Evolutionary conservation across 768 basidiomycete genomes (phyloP).

Genomic region (Pleurotus tuoliensis): DNA sequence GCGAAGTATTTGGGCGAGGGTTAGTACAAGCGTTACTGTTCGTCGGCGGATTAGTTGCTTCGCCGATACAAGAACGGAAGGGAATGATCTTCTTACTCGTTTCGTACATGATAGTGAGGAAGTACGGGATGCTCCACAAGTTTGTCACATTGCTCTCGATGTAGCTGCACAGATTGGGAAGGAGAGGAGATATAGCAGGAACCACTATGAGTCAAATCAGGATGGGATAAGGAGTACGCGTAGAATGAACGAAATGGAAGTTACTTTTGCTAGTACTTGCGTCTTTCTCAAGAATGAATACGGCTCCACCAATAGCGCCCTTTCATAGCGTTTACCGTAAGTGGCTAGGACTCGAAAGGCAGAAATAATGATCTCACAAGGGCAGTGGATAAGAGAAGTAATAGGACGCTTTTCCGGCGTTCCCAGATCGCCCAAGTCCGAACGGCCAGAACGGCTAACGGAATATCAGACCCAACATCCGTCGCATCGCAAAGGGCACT

Average conservation of each 20-base stretch:
- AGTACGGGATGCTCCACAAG: slow-evolving; percentile 13
- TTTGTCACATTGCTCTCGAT: slow-evolving; percentile 11
- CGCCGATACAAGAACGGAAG: too few species aligned
- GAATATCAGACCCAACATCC: too few species aligned
- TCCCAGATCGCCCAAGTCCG: slow-evolving; percentile 6
- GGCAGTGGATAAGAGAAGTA: not conserved
- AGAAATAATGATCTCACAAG: not conserved
- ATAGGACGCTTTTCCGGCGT: not conserved
- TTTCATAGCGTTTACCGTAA: not conserved
- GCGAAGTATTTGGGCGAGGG: slow-evolving; percentile 12
- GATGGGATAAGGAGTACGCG: too few species aligned
- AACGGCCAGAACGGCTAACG: slow-evolving; percentile 1
- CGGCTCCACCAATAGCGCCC: slow-evolving; percentile 1
- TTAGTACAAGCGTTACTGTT: slow-evolving; percentile 13
- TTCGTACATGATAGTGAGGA: slow-evolving; percentile 16
- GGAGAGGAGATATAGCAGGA: not conserved
- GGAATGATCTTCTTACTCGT: slow-evolving; percentile 7
- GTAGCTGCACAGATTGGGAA: slow-evolving; percentile 1
- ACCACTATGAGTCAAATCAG: not conserved
- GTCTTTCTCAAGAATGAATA: not conserved
- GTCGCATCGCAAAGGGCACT: not conserved
- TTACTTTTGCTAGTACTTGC: slow-evolving; percentile 1
- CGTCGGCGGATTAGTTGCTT: not conserved
- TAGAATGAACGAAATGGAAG: too few species aligned
- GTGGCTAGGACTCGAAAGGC: too few species aligned